phyloP scores from a whole-genome alignment of 2,329 filamentous ascomycete genomes.

The Xylariaceae sp. region DNA sequence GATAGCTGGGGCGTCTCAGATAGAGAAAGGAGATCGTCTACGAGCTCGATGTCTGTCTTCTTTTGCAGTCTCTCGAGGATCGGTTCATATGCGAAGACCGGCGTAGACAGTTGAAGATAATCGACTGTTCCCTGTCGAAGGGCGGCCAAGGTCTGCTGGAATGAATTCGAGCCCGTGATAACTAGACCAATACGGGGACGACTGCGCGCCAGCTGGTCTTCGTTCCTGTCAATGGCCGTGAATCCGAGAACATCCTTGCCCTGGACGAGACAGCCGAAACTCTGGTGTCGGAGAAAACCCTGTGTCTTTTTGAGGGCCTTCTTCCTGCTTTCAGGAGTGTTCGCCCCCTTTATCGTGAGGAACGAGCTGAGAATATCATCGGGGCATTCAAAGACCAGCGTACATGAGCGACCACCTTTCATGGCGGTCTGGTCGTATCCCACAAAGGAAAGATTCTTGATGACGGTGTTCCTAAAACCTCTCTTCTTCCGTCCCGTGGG shows the following conservation, averaged over 20 bases:
- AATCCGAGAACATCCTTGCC: slow-evolving; percentile 53
- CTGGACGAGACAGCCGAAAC: slow-evolving; percentile 56
- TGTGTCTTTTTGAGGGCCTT: slow-evolving; percentile 43
- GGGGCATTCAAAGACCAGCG: slow-evolving; percentile 38
- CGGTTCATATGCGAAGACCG: slow-evolving; percentile 65
- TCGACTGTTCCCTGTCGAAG: slow-evolving; percentile 35
- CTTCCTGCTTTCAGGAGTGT: slow-evolving; percentile 33
- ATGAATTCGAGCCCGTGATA: slow-evolving; percentile 37
- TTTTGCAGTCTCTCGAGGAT: slow-evolving; percentile 55
- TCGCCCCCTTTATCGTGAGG: slow-evolving; percentile 30
- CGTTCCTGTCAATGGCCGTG: slow-evolving; percentile 33
- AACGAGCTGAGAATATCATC: slow-evolving; percentile 40
- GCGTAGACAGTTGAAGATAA: slow-evolving; percentile 58
- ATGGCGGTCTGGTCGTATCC: slow-evolving; percentile 36
- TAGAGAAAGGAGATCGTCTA: slow-evolving; percentile 44
- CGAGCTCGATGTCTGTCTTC: slow-evolving; percentile 51
- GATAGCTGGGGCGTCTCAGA: slow-evolving; percentile 17
- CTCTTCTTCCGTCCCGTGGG: slow-evolving; percentile 25
- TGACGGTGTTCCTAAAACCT: slow-evolving; percentile 31
- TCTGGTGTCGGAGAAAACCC: slow-evolving; percentile 52
- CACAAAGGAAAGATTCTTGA: slow-evolving; percentile 29
- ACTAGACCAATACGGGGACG: slow-evolving; percentile 26
- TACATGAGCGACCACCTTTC: slow-evolving; percentile 29
- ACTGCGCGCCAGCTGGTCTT: slow-evolving; percentile 18
- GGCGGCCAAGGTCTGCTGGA: slow-evolving; percentile 43